These are phyloP conservation scores for Ophiocordyceps camponoti-floridani DNA, from an alignment of 2,329 filamentous ascomycete genomes.

Conservation along the genomic window DNA sequence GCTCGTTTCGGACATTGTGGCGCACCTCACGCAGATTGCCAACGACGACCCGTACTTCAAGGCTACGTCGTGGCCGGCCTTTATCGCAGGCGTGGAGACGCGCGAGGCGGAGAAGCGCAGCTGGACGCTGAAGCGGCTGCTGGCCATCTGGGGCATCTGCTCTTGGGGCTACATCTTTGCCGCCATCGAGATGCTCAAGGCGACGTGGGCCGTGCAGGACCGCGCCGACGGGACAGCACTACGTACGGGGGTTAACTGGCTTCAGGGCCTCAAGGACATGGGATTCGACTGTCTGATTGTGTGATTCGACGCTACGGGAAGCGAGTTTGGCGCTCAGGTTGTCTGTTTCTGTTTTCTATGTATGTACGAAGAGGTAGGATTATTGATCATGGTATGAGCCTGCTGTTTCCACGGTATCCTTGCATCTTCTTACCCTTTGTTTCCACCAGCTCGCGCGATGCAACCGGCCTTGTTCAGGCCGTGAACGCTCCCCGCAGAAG, in stretches of 20 bases:
- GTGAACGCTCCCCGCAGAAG: too few species aligned
- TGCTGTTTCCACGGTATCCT: too few species aligned
- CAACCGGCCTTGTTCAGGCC: too few species aligned
- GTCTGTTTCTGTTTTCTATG: too few species aligned
- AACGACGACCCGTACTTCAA: constrained; percentile 35
- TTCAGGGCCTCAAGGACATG: constrained; percentile 22
- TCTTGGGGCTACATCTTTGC: constrained; percentile 33
- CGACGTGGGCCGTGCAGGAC: constrained; percentile 27
- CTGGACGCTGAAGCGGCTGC: constrained; percentile 31
- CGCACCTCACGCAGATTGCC: constrained; percentile 29
- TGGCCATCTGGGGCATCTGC: constrained; percentile 24
- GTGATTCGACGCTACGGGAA: constrained; percentile 5
- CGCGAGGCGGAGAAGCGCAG: constrained; percentile 24
- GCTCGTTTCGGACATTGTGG: constrained; percentile 30
- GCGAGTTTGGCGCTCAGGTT: too few species aligned
- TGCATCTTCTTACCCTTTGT: too few species aligned
- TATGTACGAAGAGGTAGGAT: too few species aligned
- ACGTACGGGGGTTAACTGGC: constrained; percentile 16
- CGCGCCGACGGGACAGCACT: constrained; percentile 1
- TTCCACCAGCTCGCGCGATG: too few species aligned
- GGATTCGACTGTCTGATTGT: constrained; percentile 29
- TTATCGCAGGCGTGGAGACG: constrained; percentile 38
- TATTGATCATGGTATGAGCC: too few species aligned
- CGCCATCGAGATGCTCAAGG: constrained; percentile 28
- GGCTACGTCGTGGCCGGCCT: constrained; percentile 40